Evolutionary conservation across 805 yeast species (phyloP).

Genomic region (Yarrowia deformans): DNA sequence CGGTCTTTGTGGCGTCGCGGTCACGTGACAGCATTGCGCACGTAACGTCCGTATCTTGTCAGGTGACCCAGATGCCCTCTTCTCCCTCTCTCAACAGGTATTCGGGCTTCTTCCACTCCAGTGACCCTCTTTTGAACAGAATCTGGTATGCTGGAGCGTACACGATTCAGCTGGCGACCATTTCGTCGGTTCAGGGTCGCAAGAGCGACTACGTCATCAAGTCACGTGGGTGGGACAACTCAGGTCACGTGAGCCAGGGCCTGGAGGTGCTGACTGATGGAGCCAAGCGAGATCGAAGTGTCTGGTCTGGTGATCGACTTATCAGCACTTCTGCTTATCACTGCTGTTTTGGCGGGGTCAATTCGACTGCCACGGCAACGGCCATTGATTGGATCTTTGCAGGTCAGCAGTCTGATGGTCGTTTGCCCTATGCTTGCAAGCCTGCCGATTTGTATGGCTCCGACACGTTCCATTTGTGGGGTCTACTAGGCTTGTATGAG

Average conservation of each 20-base stretch:
- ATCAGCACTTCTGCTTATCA: constrained; percentile 7
- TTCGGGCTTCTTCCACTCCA: constrained; percentile 16
- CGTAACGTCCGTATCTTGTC: constrained; percentile 2
- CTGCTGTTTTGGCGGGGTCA: not conserved
- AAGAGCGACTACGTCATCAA: constrained; percentile 6
- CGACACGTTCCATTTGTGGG: constrained; percentile 24
- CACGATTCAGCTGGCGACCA: constrained; percentile 11
- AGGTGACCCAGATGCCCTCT: constrained; percentile 27
- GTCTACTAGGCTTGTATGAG: constrained; percentile 5
- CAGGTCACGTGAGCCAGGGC: constrained; percentile 16
- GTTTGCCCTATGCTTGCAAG: constrained; percentile 25
- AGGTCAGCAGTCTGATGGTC: constrained; percentile 6
- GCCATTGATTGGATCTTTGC: constrained; percentile 20
- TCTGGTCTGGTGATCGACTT: constrained; percentile 21
- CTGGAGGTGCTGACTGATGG: constrained; percentile 26
- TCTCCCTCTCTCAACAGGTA: not conserved
- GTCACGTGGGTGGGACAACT: constrained; percentile 17
- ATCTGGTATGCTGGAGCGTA: constrained; percentile 33
- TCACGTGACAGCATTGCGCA: not conserved
- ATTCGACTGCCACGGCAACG: not conserved
- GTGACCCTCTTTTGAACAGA: not conserved
- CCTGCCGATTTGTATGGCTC: constrained; percentile 32
- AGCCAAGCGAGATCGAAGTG: constrained; percentile 9
- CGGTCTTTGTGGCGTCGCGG: not conserved
- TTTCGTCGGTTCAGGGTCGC: constrained; percentile 3